These are phyloP conservation scores for Tuber melanosporum DNA, from an alignment of 495 filamentous ascomycete species.

Conservation along the genomic window DNA sequence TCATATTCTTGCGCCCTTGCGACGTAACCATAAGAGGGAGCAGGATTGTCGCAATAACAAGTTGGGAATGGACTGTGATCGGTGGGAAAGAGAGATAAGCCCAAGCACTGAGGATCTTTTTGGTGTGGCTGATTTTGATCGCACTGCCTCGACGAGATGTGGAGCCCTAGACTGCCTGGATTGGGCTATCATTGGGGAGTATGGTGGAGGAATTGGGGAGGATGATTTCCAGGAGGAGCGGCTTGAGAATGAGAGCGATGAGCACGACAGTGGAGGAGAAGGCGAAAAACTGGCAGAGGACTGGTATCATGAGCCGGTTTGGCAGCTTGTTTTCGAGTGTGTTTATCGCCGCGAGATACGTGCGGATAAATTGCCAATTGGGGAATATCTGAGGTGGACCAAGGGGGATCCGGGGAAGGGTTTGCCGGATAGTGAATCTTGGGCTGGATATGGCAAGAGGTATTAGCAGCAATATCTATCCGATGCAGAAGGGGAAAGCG, in stretches of 20 bases:
- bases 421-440: not conserved
- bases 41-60: not conserved
- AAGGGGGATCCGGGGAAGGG: not conserved
- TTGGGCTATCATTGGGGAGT: not conserved
- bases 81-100: not conserved
- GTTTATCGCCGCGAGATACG: not conserved
- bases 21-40: not conserved
- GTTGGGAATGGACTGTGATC: not conserved
- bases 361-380: not conserved
- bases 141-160: not conserved
- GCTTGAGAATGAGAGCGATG: not conserved
- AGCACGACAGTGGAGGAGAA: not conserved
- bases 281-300: not conserved
- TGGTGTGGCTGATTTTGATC: not conserved
- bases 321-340: not conserved
- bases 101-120: not conserved
- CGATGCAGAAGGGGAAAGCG: not conserved
- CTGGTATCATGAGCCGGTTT: constrained; percentile 1
- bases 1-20: not conserved
- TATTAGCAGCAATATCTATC: not conserved
- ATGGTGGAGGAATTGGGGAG: not conserved
- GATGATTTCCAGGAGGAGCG: not conserved
- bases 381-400: not conserved
- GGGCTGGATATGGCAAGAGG: not conserved
- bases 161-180: not conserved